Conservation (phyloP, 2,329 filamentous ascomycete genomes). For the Fusarium sp. region DNA sequence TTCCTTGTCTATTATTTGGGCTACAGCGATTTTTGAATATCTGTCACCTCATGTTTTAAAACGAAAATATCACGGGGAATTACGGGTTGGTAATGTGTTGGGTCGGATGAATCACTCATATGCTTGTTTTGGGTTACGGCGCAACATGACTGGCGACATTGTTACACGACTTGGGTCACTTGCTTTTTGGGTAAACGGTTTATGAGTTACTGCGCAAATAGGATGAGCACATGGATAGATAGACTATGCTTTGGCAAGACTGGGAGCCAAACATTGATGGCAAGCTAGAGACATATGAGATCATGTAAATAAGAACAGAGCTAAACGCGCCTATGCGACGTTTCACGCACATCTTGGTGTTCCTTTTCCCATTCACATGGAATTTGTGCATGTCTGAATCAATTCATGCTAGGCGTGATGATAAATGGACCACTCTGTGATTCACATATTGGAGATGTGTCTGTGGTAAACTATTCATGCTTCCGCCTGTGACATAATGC, state of each 20-base stretch:
- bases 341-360: background rate
- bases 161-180: background rate
- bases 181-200: slow-evolving; percentile 4
- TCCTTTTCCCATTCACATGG: background rate
- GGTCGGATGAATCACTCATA: slow-evolving; percentile 30
- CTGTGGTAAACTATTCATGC: no score
- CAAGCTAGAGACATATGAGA: slow-evolving; percentile 7
- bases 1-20: slow-evolving; percentile 27
- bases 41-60: slow-evolving; percentile 9
- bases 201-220: background rate
- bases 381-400: background rate
- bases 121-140: slow-evolving; percentile 28
- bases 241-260: slow-evolving; percentile 26
- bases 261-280: background rate
- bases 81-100: slow-evolving; percentile 27
- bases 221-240: slow-evolving; percentile 6
- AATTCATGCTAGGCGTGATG: no score
- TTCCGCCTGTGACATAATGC: no score
- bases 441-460: no score
- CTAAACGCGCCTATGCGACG: background rate
- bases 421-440: no score
- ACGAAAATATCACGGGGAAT: slow-evolving; percentile 33
- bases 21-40: slow-evolving; percentile 23
- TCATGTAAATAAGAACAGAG: slow-evolving; percentile 30
- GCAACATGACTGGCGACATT: slow-evolving; percentile 32